Evolutionary conservation across 2,329 filamentous ascomycete species (phyloP), one percentile per base, ranked within the genome.

Genomic region (Cadophora gregata): DNA sequence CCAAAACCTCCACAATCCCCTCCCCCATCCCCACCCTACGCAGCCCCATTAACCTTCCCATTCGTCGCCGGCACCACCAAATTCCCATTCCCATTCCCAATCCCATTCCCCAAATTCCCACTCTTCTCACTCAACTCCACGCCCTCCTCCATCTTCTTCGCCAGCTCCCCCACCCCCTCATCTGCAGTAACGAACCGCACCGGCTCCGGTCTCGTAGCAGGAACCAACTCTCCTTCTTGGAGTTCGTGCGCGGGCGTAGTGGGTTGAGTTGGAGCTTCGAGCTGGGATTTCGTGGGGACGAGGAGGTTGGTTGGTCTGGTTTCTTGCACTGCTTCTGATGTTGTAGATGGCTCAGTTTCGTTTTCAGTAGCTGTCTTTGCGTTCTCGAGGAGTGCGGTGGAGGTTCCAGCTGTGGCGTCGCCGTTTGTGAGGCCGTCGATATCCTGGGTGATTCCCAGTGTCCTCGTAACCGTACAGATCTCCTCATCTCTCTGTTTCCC

Each of bases 401-500:
- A 42, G 2, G 31, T 56, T 14, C 31, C 36, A 10, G 63, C 55
- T 1, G 42, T 33, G 8, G 21, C 47, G 47, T 68, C 61, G 2
- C 63, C 60, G 19, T 67, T 69, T 25, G 33, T 38, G 2, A 55
- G 10, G n/a, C 48, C 24, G 36, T 67, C 51, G 9, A 59, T 8
- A 50, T 59, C 47, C 6, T 53, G 9, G 6, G 64, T 21, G 21
- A 14, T 16, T 14, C 47, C 47, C n/a, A 69, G 16, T 1, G 53
- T 53, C 25, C 62, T 71, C 16, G 63, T 72, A 1, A 76, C 42
- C 1, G 67, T 67, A 56, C 74, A 76, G 2, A 77, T 62, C 12
- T 65, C 77, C 73, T 84, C 83, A 16, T 76, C 74, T 65, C 84
- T 80, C 64, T 81, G 76, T 68, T 80, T 77, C 16, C 83, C 82